These are phyloP conservation scores for Pseudozyma thailandica DNA, from an alignment of 1,284 basidiomycete genomes.

Conservation along the genomic window DNA sequence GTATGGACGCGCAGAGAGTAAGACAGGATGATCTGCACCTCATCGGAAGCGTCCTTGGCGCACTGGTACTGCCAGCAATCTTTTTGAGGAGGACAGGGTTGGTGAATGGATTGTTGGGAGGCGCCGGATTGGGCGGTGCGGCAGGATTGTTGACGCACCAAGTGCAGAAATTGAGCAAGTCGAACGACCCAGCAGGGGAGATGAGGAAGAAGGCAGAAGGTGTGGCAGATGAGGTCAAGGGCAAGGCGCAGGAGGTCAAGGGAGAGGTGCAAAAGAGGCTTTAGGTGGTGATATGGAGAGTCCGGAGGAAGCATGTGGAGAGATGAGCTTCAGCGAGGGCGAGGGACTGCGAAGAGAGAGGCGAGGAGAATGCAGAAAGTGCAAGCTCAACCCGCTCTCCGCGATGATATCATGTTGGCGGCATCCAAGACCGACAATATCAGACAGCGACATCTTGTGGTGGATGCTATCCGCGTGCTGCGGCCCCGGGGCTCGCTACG, in stretches of 20 bases:
- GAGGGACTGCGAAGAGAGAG: too few species aligned
- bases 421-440: too few species aligned
- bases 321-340: too few species aligned
- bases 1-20: conserved; percentile 42
- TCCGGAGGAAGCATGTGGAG: too few species aligned
- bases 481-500: too few species aligned
- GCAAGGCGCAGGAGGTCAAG: conserved; percentile 14
- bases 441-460: too few species aligned
- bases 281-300: not conserved
- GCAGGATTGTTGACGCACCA: conserved; percentile 53
- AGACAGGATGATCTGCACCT: conserved; percentile 62
- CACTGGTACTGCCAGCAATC: conserved; percentile 58
- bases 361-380: too few species aligned
- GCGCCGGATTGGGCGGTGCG: conserved; percentile 59
- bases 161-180: conserved; percentile 31
- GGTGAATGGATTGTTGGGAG: conserved; percentile 62
- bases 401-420: too few species aligned
- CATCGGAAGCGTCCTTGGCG: conserved; percentile 60
- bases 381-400: too few species aligned
- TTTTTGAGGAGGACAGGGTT: conserved; percentile 59
- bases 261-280: conserved; percentile 14
- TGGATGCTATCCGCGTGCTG: too few species aligned
- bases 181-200: not conserved
- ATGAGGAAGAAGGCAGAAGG: conserved; percentile 3
- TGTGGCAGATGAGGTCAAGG: conserved; percentile 6